Evolutionary conservation across 2,329 filamentous ascomycete species (phyloP).

Genomic region (Dactylellina cionopaga): DNA sequence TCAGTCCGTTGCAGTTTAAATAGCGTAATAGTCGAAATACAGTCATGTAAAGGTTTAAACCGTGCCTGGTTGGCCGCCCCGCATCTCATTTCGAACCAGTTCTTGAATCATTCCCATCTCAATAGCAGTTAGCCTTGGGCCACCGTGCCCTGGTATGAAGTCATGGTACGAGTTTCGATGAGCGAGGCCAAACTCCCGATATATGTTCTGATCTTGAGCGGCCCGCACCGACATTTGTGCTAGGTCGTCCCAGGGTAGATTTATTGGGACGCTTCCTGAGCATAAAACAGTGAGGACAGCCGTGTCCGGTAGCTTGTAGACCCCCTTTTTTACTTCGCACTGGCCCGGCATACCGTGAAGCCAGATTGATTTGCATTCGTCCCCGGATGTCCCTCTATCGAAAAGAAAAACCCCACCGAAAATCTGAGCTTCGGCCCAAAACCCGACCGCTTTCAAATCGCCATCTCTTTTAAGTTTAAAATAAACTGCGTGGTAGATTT

Average conservation of each 20-base stretch:
- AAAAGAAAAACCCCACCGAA: conserved; percentile 5
- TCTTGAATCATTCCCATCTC: too few relatives aligned
- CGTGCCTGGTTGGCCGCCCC: too few relatives aligned
- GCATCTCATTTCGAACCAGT: too few relatives aligned
- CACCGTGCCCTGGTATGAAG: background rate
- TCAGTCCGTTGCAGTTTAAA: too few relatives aligned
- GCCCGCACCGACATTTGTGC: background rate
- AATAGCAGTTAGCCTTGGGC: too few relatives aligned
- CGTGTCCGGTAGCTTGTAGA: background rate
- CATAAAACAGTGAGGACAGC: background rate
- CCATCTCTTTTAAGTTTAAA: background rate
- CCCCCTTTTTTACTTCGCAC: background rate
- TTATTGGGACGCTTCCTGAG: background rate
- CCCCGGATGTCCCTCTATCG: background rate
- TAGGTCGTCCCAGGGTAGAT: background rate
- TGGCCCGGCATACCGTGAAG: background rate
- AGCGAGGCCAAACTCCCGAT: conserved; percentile 5
- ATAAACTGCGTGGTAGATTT: background rate
- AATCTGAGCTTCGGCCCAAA: conserved; percentile 9
- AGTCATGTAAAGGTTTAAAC: too few relatives aligned
- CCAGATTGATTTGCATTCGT: conserved; percentile 7
- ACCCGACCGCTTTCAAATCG: background rate
- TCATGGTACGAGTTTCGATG: background rate
- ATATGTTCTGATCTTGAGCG: background rate
- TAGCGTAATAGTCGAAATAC: too few relatives aligned